Evolutionary conservation across 495 filamentous ascomycete genomes (phyloP).

Genomic region (Hypoxylon perforatum): DNA sequence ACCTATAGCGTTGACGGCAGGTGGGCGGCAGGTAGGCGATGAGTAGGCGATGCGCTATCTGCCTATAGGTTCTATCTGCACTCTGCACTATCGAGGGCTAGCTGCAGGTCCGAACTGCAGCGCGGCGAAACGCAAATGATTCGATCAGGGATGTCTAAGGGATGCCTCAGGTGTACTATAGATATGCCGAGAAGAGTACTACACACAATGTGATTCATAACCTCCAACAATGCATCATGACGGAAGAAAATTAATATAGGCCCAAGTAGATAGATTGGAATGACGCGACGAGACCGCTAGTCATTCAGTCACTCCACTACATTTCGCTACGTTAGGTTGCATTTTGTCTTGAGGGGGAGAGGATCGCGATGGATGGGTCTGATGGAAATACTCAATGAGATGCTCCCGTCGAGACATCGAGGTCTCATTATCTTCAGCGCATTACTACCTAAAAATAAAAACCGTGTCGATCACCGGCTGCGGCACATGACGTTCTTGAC

Average conservation of each 20-base stretch:
- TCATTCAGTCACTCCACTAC: conserved; percentile 3
- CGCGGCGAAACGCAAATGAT: neutral
- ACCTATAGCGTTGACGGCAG: too few relatives aligned
- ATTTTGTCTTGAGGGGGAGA: conserved; percentile 12
- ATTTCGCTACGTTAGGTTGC: conserved; percentile 15
- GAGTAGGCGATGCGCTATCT: neutral
- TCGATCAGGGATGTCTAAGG: conserved; percentile 12
- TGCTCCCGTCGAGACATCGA: conserved; percentile 15
- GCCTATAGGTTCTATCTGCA: neutral
- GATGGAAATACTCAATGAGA: conserved; percentile 15
- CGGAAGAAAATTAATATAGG: conserved; percentile 6
- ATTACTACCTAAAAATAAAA: conserved; percentile 34
- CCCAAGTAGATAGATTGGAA: conserved; percentile 1
- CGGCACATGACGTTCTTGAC: conserved; percentile 28
- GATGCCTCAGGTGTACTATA: neutral
- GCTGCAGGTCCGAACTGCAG: conserved; percentile 35
- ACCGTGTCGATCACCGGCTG: conserved; percentile 15
- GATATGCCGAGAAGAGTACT: neutral
- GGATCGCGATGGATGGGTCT: neutral
- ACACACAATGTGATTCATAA: neutral
- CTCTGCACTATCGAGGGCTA: conserved; percentile 29
- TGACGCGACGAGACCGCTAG: neutral
- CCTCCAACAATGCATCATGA: conserved; percentile 15
- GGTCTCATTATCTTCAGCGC: conserved; percentile 23
- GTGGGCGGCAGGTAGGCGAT: neutral